Evolutionary conservation across 148 eudicot species (phyloP).

Genomic region (Linanthus parryae): DNA sequence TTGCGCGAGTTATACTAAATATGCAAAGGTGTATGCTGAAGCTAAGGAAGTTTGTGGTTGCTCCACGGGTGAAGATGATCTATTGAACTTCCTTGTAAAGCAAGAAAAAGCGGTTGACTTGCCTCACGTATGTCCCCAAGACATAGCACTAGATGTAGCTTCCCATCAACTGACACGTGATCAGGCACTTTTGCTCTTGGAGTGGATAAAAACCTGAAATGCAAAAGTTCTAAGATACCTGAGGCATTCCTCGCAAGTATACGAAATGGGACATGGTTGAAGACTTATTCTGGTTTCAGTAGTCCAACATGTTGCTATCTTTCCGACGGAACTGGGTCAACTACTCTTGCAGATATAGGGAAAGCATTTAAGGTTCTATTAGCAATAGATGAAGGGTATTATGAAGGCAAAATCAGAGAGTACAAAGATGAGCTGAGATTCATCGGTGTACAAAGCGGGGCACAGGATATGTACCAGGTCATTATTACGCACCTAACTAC

Average conservation of each 20-base stretch:
- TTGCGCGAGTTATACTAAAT: constrained; percentile 34
- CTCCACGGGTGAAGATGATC: constrained; percentile 15
- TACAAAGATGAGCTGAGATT: constrained; percentile 43
- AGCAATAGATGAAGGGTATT: constrained; percentile 38
- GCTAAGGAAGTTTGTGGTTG: constrained; percentile 28
- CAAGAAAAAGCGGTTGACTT: constrained; percentile 44
- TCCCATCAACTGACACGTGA: constrained; percentile 34
- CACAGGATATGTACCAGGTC: constrained; percentile 36
- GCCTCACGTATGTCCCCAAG: constrained; percentile 50
- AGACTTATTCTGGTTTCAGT: constrained; percentile 29
- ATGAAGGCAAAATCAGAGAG: constrained; percentile 24
- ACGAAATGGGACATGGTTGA: constrained; percentile 45
- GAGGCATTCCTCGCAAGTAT: constrained; percentile 32
- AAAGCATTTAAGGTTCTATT: constrained; percentile 52
- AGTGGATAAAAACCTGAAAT: constrained; percentile 38
- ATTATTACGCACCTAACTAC: constrained; percentile 49
- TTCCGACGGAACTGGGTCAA: constrained; percentile 30
- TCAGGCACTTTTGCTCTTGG: constrained; percentile 44
- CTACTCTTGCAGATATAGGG: constrained; percentile 37
- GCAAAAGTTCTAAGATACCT: constrained; percentile 23
- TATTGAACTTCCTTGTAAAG: constrained; percentile 27
- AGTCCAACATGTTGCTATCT: constrained; percentile 55
- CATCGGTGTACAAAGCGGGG: constrained; percentile 51
- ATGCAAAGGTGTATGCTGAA: constrained; percentile 33
- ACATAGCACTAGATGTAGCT: constrained; percentile 33